Percentiles rank a stretch among this genome's conserved stretches.
phyloP scores from a whole-genome alignment of 177 flowering plant genomes.

The Vitis hybrid region DNA sequence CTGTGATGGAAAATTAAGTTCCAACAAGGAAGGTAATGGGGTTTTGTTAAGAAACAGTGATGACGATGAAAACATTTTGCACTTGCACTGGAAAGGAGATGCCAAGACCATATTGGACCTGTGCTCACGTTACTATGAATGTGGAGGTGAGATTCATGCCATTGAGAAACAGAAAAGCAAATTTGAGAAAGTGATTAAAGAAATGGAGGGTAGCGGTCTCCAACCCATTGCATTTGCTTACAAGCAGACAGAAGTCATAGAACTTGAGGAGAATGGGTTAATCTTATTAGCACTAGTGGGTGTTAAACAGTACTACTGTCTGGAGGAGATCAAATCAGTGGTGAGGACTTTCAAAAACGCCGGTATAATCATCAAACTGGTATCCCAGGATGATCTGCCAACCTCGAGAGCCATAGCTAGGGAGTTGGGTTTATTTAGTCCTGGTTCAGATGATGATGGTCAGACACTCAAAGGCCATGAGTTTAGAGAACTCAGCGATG shows the following conservation, averaged over 20 bases:
- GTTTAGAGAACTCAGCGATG: background rate
- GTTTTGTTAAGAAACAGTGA: constrained; percentile 7
- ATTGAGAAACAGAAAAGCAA: constrained; percentile 1
- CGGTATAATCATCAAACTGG: constrained; percentile 12
- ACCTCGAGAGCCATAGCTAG: constrained; percentile 1
- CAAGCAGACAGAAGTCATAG: background rate
- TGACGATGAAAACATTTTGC: background rate
- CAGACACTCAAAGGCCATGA: background rate
- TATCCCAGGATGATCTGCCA: constrained; percentile 12
- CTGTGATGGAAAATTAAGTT: constrained; percentile 3
- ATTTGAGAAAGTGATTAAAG: constrained; percentile 11
- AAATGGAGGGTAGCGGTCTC: constrained; percentile 12
- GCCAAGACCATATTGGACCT: constrained; percentile 13
- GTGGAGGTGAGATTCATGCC: constrained; percentile 2
- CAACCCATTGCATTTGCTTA: constrained; percentile 21
- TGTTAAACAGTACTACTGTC: constrained; percentile 1
- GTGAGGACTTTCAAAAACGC: background rate
- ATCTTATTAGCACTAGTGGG: constrained; percentile 18
- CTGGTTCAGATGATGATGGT: background rate
- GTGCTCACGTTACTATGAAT: constrained; percentile 22
- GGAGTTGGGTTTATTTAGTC: constrained; percentile 2
- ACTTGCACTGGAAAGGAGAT: constrained; percentile 18
- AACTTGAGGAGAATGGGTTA: constrained; percentile 8
- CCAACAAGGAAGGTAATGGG: constrained; percentile 2
- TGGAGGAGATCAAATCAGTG: background rate